These are phyloP conservation scores for Leccinum fibrillosum DNA, from an alignment of 768 basidiomycete species.

Conservation along the genomic window DNA sequence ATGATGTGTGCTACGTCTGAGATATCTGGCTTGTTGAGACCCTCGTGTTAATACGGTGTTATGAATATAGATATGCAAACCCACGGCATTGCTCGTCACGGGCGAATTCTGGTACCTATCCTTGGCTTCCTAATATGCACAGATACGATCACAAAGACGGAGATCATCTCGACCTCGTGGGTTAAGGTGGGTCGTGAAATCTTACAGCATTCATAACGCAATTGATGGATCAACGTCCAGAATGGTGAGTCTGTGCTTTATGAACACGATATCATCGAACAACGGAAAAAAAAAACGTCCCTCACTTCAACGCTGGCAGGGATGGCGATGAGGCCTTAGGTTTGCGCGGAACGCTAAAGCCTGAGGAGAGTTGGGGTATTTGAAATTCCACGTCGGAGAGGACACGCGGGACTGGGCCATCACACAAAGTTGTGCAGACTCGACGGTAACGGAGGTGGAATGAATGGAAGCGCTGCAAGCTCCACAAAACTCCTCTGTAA, in stretches of 20 bases:
- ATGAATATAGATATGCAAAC: slow-evolving; percentile 13
- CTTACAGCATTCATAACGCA: slow-evolving; percentile 11
- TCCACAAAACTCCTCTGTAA: slow-evolving; percentile 19
- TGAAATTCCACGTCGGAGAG: slow-evolving; percentile 29
- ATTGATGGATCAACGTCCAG: not conserved
- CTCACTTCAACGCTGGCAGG: not conserved
- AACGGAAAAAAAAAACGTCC: not conserved
- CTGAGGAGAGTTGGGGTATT: slow-evolving; percentile 27
- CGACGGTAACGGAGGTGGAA: slow-evolving; percentile 1
- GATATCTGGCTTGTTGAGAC: slow-evolving; percentile 4
- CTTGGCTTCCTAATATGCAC: not conserved
- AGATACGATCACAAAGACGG: slow-evolving; percentile 14
- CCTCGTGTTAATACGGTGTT: slow-evolving; percentile 6
- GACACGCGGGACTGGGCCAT: slow-evolving; percentile 11
- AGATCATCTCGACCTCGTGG: slow-evolving; percentile 26
- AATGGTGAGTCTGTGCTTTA: not conserved
- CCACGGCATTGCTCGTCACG: slow-evolving; percentile 4
- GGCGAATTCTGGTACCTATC: slow-evolving; percentile 7
- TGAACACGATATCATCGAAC: not conserved
- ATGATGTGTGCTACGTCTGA: slow-evolving; percentile 8
- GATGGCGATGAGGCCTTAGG: not conserved
- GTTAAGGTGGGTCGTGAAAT: slow-evolving; percentile 28
- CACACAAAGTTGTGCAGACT: slow-evolving; percentile 9
- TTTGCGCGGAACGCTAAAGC: not conserved
- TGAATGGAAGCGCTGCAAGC: slow-evolving; percentile 6